Evolutionary conservation across 2,329 filamentous ascomycete genomes (phyloP).

Genomic region (Orbilia ellipsospora): DNA sequence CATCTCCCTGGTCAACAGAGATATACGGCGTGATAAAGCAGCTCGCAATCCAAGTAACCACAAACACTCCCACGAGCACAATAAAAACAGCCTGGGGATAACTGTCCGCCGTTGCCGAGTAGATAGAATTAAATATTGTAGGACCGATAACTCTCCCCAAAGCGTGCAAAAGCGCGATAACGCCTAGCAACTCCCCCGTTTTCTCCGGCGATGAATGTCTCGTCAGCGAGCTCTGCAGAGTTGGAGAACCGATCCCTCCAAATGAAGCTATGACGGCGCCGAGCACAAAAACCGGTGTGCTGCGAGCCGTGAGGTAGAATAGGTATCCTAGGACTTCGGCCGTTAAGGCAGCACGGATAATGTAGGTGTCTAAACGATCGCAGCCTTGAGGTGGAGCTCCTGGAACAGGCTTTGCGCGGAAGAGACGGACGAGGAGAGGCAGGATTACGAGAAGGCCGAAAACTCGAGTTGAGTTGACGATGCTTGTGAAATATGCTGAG

Average conservation of each 20-base stretch:
- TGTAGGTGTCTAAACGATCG: constrained; percentile 31
- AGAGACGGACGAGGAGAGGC: constrained; percentile 79
- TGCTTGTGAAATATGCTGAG: constrained; percentile 77
- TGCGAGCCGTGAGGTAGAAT: constrained; percentile 76
- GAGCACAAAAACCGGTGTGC: constrained; percentile 62
- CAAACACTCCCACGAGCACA: constrained; percentile 75
- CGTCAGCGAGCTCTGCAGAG: constrained; percentile 82
- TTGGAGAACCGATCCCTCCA: constrained; percentile 86
- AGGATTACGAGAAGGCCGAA: constrained; percentile 78
- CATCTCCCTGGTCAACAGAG: constrained; percentile 49
- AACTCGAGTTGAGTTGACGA: constrained; percentile 81
- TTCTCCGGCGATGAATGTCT: constrained; percentile 88
- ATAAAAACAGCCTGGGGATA: constrained; percentile 88
- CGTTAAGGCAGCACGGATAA: constrained; percentile 73
- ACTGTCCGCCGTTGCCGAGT: constrained; percentile 79
- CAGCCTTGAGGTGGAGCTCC: constrained; percentile 61
- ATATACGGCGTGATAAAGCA: constrained; percentile 74
- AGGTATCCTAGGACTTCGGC: constrained; percentile 80
- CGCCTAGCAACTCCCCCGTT: constrained; percentile 88
- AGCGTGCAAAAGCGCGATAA: constrained; percentile 85
- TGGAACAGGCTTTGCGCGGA: constrained; percentile 67
- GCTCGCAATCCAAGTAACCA: constrained; percentile 72
- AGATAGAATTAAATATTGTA: constrained; percentile 82
- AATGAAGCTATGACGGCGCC: constrained; percentile 79
- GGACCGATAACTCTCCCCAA: constrained; percentile 66